Evolutionary conservation across 768 basidiomycete genomes (phyloP).

Genomic region (Glaciozyma antarctica): DNA sequence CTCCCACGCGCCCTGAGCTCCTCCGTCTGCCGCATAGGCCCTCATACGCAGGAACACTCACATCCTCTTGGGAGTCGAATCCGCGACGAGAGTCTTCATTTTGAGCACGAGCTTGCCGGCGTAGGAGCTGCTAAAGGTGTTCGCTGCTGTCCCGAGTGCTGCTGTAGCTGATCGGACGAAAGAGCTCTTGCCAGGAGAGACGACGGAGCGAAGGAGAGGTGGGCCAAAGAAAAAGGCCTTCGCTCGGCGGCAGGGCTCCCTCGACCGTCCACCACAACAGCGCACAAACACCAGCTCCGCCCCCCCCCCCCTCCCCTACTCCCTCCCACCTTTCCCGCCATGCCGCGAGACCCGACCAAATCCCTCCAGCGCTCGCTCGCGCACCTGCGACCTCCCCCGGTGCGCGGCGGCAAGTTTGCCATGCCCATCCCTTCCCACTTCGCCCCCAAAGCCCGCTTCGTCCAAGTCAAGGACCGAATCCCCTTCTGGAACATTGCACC

Average conservation of each 20-base stretch:
- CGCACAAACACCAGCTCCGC: too few species aligned
- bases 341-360: slow-evolving; percentile 10
- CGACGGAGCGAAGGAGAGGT: too few species aligned
- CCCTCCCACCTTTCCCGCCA: too few species aligned
- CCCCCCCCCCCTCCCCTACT: too few species aligned
- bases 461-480: slow-evolving; percentile 34
- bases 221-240: too few species aligned
- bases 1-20: neutral
- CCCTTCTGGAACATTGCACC: slow-evolving; percentile 33
- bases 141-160: too few species aligned
- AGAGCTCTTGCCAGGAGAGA: too few species aligned
- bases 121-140: too few species aligned
- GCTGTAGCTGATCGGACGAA: too few species aligned
- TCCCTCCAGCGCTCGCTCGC: slow-evolving; percentile 28
- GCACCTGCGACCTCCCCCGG: slow-evolving; percentile 22
- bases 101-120: neutral
- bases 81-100: neutral
- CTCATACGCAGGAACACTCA: neutral
- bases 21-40: neutral
- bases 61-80: slow-evolving; percentile 2
- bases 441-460: slow-evolving; percentile 22
- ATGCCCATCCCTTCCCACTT: slow-evolving; percentile 30
- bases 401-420: slow-evolving; percentile 27
- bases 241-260: too few species aligned
- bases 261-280: too few species aligned